phyloP scores from a whole-genome alignment of 1,139 yeast species.

The Yamadazyma buinensis region DNA sequence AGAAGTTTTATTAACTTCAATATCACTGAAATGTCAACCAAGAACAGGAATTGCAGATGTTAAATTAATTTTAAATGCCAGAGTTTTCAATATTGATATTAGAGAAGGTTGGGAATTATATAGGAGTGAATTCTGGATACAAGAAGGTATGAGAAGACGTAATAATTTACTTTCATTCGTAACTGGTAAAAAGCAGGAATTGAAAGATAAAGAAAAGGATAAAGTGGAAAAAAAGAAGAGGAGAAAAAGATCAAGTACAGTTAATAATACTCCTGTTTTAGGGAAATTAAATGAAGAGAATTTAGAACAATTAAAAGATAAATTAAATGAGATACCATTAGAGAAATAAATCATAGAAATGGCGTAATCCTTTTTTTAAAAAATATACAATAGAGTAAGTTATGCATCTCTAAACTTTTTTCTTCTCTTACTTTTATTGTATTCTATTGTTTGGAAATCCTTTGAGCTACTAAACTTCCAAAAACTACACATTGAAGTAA shows the following conservation, averaged over 20 bases:
- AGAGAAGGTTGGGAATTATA: slow-evolving; percentile 96
- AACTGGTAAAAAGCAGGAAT: slow-evolving; percentile 13
- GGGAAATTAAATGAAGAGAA: slow-evolving; percentile 26
- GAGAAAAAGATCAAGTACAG: slow-evolving; percentile 24
- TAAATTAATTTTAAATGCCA: slow-evolving; percentile 73
- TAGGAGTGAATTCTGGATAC: slow-evolving; percentile 88
- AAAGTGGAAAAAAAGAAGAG: slow-evolving; percentile 35
- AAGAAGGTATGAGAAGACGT: slow-evolving; percentile 73
- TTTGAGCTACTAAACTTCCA: slow-evolving; percentile 24
- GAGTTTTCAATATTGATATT: slow-evolving; percentile 76
- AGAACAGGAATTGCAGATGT: slow-evolving; percentile 47
- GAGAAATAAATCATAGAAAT: too few relatives aligned
- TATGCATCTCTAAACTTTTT: too few relatives aligned
- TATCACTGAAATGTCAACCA: slow-evolving; percentile 47
- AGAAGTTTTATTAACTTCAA: slow-evolving; percentile 41
- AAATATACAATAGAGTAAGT: too few relatives aligned
- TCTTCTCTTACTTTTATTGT: too few relatives aligned
- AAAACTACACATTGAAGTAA: slow-evolving; percentile 39
- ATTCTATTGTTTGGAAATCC: too few relatives aligned
- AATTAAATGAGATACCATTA: slow-evolving; percentile 3
- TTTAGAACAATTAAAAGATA: slow-evolving; percentile 18
- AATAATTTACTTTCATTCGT: slow-evolving; percentile 37
- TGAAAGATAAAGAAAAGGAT: slow-evolving; percentile 23
- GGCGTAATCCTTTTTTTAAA: too few relatives aligned
- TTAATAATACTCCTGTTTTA: slow-evolving; percentile 11